A percentile compares a stretch with the other conserved stretches of the same genome.
Evolutionary conservation across 2,329 filamentous ascomycete genomes (phyloP).

Genomic region (Hymenoscyphus infarciens): DNA sequence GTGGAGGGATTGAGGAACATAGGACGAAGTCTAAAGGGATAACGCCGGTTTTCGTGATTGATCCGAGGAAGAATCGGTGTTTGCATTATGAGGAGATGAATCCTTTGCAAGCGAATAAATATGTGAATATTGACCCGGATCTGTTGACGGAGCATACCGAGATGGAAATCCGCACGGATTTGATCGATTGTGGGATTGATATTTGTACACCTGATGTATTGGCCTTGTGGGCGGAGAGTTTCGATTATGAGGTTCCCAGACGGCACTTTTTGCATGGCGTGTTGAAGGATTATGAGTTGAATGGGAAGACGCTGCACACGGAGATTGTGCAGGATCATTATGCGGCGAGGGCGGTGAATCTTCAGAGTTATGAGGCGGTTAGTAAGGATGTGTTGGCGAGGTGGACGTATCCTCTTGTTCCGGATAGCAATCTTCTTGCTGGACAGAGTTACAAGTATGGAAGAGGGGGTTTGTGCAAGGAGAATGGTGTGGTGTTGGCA

Average conservation of each 20-base stretch:
- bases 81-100: slow-evolving; percentile 93
- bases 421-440: slow-evolving; percentile 79
- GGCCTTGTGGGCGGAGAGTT: slow-evolving; percentile 94
- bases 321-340: slow-evolving; percentile 82
- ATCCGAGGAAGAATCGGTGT: slow-evolving; percentile 74
- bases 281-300: slow-evolving; percentile 93
- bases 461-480: slow-evolving; percentile 70
- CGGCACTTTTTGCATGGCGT: slow-evolving; percentile 89
- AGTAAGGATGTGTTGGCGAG: slow-evolving; percentile 80
- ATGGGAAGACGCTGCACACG: slow-evolving; percentile 93
- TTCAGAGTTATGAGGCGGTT: slow-evolving; percentile 86
- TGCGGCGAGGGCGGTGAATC: slow-evolving; percentile 77
- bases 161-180: slow-evolving; percentile 78
- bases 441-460: slow-evolving; percentile 72
- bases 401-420: slow-evolving; percentile 86
- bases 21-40: slow-evolving; percentile 72
- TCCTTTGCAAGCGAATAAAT: slow-evolving; percentile 60
- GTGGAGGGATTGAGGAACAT: slow-evolving; percentile 67
- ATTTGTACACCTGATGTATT: slow-evolving; percentile 96
- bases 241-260: slow-evolving; percentile 88
- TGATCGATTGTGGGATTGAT: slow-evolving; percentile 93
- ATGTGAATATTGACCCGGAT: slow-evolving; percentile 71
- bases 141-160: slow-evolving; percentile 70
- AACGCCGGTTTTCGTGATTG: slow-evolving; percentile 81
- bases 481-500: slow-evolving; percentile 71